phyloP scores from a whole-genome alignment of 441 rosid genomes.

The Bocquillonia castaneifolia region DNA sequence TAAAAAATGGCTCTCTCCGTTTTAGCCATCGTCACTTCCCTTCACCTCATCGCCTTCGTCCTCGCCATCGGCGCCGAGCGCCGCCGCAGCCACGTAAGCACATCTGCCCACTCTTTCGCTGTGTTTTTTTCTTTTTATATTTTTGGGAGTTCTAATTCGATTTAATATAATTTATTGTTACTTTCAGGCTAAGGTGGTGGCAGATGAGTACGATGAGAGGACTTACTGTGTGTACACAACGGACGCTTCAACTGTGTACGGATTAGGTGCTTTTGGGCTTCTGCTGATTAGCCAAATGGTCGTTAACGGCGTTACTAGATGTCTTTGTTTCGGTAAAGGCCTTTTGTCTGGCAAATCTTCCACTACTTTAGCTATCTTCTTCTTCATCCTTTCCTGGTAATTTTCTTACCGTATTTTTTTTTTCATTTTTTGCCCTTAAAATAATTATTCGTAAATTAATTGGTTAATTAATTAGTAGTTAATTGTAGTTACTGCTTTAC shows the following conservation, averaged over 20 bases:
- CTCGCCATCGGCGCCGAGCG: constrained; percentile 90
- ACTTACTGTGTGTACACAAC: constrained; percentile 66
- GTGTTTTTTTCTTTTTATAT: not conserved
- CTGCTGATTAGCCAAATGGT: constrained; percentile 62
- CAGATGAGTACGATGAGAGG: constrained; percentile 72
- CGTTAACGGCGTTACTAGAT: constrained; percentile 68
- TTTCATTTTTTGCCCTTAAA: no score
- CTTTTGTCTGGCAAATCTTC: constrained; percentile 56
- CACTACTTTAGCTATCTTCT: constrained; percentile 54
- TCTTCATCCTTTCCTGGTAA: constrained; percentile 83
- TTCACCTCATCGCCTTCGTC: constrained; percentile 85
- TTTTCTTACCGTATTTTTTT: not conserved
- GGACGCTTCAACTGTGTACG: constrained; percentile 79
- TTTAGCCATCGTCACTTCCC: constrained; percentile 48
- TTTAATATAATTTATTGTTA: no score
- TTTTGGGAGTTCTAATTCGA: not conserved
- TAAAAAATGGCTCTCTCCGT: constrained; percentile 59
- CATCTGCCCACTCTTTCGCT: constrained; percentile 4
- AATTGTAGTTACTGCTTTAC: no score
- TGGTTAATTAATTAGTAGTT: not conserved
- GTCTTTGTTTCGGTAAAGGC: constrained; percentile 84
- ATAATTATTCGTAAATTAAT: no score
- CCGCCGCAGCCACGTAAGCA: constrained; percentile 75
- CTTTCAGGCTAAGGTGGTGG: constrained; percentile 51
- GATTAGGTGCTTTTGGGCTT: constrained; percentile 70